Conservation (phyloP, 306 rosid species). For the Prunus armeniaca region DNA sequence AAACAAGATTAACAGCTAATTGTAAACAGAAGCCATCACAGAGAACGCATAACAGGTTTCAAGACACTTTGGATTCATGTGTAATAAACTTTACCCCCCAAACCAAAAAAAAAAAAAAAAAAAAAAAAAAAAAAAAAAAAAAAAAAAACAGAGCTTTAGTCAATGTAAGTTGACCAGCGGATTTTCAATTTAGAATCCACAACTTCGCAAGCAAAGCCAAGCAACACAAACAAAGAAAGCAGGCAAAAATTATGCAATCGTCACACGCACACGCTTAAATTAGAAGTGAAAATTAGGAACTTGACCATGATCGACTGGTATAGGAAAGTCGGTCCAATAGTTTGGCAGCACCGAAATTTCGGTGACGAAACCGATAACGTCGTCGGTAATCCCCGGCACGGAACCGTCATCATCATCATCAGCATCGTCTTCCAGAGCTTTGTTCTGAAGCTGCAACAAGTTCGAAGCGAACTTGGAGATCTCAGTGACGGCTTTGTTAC, state of each 20-base stretch:
- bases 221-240: background rate
- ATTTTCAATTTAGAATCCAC: background rate
- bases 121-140: background rate
- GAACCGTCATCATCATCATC: background rate
- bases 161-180: background rate
- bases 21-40: background rate
- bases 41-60: background rate
- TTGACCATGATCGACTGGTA: constrained; percentile 61
- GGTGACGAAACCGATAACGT: constrained; percentile 63
- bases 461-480: constrained; percentile 76
- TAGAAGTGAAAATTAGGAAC: background rate
- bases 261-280: too few relatives aligned
- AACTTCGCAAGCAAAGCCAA: background rate
- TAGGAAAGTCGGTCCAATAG: constrained; percentile 88
- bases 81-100: background rate
- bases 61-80: background rate
- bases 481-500: constrained; percentile 68
- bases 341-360: constrained; percentile 58
- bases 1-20: background rate
- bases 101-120: background rate
- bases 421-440: constrained; percentile 3
- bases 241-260: background rate
- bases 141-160: background rate
- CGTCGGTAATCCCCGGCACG: constrained; percentile 67
- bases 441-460: constrained; percentile 40